Percentiles rank a stretch among this genome's conserved stretches.
These are phyloP conservation scores for Aspergillus pseudoglaucus DNA, from an alignment of 2,329 filamentous ascomycete species.

Conservation along the genomic window DNA sequence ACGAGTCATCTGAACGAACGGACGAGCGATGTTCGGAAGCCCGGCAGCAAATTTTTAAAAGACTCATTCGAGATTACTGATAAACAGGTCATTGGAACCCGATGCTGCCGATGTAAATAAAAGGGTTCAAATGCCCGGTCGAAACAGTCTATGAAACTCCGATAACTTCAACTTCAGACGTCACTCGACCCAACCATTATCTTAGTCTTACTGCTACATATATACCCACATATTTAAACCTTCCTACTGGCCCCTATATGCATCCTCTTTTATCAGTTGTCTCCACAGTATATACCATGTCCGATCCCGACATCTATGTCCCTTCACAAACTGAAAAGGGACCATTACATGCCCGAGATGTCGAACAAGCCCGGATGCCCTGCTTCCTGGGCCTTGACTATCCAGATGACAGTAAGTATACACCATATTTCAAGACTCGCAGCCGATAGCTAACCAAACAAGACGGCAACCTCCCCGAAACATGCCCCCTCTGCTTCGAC, in stretches of 20 bases:
- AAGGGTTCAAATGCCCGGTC: not conserved
- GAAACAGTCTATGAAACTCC: no score
- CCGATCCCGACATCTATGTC: not conserved
- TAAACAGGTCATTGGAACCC: not conserved
- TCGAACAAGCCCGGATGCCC: not conserved
- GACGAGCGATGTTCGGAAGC: not conserved
- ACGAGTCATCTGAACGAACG: not conserved
- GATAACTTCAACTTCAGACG: no score
- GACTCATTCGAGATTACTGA: not conserved
- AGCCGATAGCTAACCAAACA: not conserved
- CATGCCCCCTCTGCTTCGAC: not conserved
- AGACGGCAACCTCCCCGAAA: not conserved
- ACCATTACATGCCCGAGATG: not conserved
- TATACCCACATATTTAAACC: not conserved
- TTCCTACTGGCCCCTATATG: not conserved
- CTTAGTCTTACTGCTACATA: no score
- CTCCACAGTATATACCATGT: not conserved
- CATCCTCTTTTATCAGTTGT: not conserved
- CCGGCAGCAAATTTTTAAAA: not conserved
- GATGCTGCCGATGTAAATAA: not conserved
- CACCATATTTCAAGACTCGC: not conserved
- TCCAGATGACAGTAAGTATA: not conserved
- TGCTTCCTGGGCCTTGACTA: not conserved
- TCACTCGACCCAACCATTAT: no score
- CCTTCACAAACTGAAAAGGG: not conserved